Evolutionary conservation across 2,329 filamentous ascomycete genomes (phyloP).

Genomic region (Aspergillus ochraceus): DNA sequence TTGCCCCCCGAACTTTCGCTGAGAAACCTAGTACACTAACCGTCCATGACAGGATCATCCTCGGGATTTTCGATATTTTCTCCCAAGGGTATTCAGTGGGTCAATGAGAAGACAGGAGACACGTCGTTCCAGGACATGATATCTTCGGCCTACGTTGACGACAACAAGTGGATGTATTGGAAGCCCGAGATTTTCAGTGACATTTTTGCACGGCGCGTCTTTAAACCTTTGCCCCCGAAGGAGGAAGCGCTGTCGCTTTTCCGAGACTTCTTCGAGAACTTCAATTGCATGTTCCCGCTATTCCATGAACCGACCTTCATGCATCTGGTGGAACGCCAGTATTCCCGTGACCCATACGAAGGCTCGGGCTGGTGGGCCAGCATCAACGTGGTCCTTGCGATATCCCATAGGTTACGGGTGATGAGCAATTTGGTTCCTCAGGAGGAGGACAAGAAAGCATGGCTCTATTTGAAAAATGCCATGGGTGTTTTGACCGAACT

Average conservation of each 20-base stretch:
- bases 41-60: conserved; percentile 68
- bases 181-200: conserved; percentile 96
- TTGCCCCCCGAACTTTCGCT: not conserved
- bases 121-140: conserved; percentile 94
- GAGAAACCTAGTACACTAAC: not conserved
- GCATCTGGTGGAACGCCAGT: conserved; percentile 92
- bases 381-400: conserved; percentile 90
- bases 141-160: conserved; percentile 81
- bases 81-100: conserved; percentile 96
- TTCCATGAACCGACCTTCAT: conserved; percentile 99
- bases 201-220: conserved; percentile 81
- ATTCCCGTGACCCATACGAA: conserved; percentile 87
- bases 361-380: conserved; percentile 99
- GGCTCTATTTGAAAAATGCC: conserved; percentile 95
- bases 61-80: conserved; percentile 99
- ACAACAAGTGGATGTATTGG: conserved; percentile 97
- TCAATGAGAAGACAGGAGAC: conserved; percentile 97
- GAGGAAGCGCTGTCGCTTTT: conserved; percentile 84
- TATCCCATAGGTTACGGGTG: conserved; percentile 85
- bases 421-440: conserved; percentile 92
- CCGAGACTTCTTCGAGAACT: conserved; percentile 95
- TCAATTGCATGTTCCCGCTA: conserved; percentile 97
- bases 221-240: conserved; percentile 79
- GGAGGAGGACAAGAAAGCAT: conserved; percentile 91
- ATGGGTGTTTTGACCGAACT: conserved; percentile 91